Percentiles rank a stretch among this genome's conserved stretches.
phyloP scores from a whole-genome alignment of 1,284 basidiomycete genomes.

The Rhodotorula sp. region DNA sequence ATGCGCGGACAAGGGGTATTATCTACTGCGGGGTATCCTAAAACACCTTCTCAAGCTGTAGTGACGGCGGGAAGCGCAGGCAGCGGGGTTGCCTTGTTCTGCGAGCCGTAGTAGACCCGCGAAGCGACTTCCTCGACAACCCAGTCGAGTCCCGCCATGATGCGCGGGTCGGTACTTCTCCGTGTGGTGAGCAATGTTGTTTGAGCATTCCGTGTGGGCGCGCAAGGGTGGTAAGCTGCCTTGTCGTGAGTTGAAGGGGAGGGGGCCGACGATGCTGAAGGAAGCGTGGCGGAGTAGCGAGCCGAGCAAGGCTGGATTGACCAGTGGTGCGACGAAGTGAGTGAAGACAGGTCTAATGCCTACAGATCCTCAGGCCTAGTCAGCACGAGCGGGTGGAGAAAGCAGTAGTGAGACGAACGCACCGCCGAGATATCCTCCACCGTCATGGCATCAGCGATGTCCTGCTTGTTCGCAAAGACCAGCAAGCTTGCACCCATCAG shows the following conservation, averaged over 20 bases:
- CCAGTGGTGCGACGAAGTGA: constrained; percentile 33
- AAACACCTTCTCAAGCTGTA: background rate
- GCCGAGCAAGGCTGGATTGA: constrained; percentile 32
- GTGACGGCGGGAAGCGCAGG: background rate
- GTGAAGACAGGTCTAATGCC: constrained; percentile 25
- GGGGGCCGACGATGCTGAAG: background rate
- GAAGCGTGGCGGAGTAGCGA: background rate
- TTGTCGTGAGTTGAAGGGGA: no score
- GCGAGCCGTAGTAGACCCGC: constrained; percentile 39
- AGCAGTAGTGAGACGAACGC: constrained; percentile 48
- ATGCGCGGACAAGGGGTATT: background rate
- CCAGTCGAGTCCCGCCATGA: constrained; percentile 39
- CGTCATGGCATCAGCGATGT: constrained; percentile 83
- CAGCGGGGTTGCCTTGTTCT: background rate
- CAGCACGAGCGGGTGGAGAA: background rate
- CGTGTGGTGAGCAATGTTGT: background rate
- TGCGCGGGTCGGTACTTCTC: constrained; percentile 18
- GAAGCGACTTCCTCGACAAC: constrained; percentile 36
- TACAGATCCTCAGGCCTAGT: background rate
- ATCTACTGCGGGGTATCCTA: background rate
- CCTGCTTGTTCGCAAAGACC: constrained; percentile 99
- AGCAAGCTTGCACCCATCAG: constrained; percentile 91
- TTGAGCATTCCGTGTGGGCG: no score
- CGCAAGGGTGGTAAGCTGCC: no score
- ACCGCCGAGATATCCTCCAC: constrained; percentile 80